Conservation (phyloP, 2,329 filamentous ascomycete species). For the Zymoseptoria tritici region DNA sequence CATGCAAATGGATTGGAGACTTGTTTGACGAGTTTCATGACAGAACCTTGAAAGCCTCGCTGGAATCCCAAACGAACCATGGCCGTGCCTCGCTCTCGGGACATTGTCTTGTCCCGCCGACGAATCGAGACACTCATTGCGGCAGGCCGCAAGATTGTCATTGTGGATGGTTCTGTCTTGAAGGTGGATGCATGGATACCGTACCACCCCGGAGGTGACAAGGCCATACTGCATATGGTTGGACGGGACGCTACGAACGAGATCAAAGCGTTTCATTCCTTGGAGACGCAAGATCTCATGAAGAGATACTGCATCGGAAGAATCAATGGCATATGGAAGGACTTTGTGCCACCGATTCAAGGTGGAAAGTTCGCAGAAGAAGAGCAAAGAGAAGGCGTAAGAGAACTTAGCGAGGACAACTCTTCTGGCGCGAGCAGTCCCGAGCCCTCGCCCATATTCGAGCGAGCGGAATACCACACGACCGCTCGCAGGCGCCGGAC, state of each 20-base stretch:
- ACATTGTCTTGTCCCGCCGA: constrained; percentile 21
- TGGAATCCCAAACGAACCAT: not conserved
- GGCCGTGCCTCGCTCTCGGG: constrained; percentile 8
- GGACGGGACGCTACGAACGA: constrained; percentile 69
- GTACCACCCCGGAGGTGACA: constrained; percentile 88
- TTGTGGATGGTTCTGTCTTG: constrained; percentile 72
- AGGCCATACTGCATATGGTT: constrained; percentile 87
- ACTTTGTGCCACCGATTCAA: constrained; percentile 87
- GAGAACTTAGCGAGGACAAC: constrained; percentile 25
- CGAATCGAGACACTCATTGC: constrained; percentile 74
- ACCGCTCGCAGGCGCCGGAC: constrained; percentile 31
- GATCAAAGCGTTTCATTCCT: constrained; percentile 87
- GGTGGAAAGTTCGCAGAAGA: constrained; percentile 66
- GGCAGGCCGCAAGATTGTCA: constrained; percentile 69
- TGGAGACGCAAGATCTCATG: constrained; percentile 69
- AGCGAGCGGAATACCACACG: constrained; percentile 39
- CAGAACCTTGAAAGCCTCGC: not conserved
- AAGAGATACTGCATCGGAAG: constrained; percentile 73
- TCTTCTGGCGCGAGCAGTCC: constrained; percentile 44
- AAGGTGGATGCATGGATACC: constrained; percentile 83
- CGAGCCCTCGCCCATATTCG: constrained; percentile 52
- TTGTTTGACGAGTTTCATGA: not conserved
- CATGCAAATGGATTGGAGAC: not conserved
- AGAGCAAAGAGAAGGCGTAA: constrained; percentile 29
- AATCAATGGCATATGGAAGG: constrained; percentile 73